Conservation (phyloP, 345 rosid genomes). For the Clausena lansium region DNA sequence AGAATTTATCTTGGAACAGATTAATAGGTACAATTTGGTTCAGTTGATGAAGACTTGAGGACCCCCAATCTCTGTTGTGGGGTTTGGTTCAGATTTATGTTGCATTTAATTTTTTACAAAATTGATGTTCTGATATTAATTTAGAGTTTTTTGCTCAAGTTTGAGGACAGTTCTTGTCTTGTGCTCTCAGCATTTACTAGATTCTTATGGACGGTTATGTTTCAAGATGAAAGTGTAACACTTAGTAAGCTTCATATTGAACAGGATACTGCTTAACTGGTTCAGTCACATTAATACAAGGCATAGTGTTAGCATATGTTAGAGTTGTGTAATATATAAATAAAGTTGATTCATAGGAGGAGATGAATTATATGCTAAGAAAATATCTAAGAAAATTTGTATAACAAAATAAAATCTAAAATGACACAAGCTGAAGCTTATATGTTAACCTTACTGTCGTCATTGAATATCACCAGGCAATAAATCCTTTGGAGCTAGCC, state of each 20-base stretch:
- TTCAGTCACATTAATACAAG: background rate
- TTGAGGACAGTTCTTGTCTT: background rate
- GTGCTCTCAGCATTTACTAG: background rate
- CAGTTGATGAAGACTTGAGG: background rate
- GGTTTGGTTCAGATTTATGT: background rate
- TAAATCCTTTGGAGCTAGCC: conserved; percentile 82
- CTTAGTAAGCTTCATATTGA: background rate
- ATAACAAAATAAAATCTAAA: background rate
- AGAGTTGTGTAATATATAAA: background rate
- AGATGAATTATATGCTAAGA: background rate
- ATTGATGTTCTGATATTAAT: background rate
- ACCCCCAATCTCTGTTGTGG: background rate
- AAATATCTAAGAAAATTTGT: background rate
- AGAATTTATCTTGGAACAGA: background rate
- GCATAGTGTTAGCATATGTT: background rate
- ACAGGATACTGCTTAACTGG: background rate
- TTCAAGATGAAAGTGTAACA: background rate
- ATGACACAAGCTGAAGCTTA: background rate
- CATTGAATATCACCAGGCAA: conserved; percentile 57
- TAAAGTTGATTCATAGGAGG: background rate
- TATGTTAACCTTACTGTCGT: background rate
- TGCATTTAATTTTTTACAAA: background rate
- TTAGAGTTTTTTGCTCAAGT: background rate
- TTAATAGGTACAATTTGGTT: background rate
- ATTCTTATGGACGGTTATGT: background rate